Conservation (phyloP, 495 filamentous ascomycete species). For the Aspergillus conjunctus region DNA sequence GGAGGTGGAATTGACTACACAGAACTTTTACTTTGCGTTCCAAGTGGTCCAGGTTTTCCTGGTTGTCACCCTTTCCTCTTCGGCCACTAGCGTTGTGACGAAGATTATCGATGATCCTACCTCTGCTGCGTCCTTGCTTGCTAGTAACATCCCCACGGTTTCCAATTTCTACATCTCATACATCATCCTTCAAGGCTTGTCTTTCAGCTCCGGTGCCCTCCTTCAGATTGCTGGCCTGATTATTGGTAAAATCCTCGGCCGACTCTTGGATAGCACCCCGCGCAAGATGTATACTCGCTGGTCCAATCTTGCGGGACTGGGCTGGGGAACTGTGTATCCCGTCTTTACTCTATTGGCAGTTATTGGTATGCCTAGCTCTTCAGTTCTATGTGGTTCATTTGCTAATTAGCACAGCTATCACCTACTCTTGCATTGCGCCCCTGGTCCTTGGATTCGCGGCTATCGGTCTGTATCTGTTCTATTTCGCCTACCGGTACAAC, state of each 20-base stretch:
- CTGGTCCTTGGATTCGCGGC: slow-evolving; percentile 85
- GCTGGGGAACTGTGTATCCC: slow-evolving; percentile 90
- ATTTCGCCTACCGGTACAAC: slow-evolving; percentile 94
- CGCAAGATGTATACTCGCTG: slow-evolving; percentile 73
- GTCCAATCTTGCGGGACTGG: slow-evolving; percentile 61
- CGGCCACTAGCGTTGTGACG: slow-evolving; percentile 57
- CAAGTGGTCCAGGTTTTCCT: slow-evolving; percentile 96
- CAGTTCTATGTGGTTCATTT: not conserved
- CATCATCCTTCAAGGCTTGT: slow-evolving; percentile 90
- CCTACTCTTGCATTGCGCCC: slow-evolving; percentile 89
- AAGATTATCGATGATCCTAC: slow-evolving; percentile 66
- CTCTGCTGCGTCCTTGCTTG: slow-evolving; percentile 63
- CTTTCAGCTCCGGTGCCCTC: slow-evolving; percentile 73
- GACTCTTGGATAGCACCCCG: slow-evolving; percentile 69
- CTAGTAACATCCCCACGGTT: slow-evolving; percentile 72
- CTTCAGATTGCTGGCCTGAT: slow-evolving; percentile 78
- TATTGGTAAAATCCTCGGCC: slow-evolving; percentile 76
- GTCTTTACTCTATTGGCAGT: slow-evolving; percentile 81
- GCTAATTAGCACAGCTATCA: slow-evolving; percentile 59
- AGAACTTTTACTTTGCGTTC: slow-evolving; percentile 93
- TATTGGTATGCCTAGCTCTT: slow-evolving; percentile 54
- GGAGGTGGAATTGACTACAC: slow-evolving; percentile 79
- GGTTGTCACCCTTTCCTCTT: slow-evolving; percentile 76
- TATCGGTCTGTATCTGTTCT: slow-evolving; percentile 83
- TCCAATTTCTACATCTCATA: slow-evolving; percentile 97